These are phyloP conservation scores for Fusarium chuoi DNA, from an alignment of 2,329 filamentous ascomycete species.

Conservation along the genomic window DNA sequence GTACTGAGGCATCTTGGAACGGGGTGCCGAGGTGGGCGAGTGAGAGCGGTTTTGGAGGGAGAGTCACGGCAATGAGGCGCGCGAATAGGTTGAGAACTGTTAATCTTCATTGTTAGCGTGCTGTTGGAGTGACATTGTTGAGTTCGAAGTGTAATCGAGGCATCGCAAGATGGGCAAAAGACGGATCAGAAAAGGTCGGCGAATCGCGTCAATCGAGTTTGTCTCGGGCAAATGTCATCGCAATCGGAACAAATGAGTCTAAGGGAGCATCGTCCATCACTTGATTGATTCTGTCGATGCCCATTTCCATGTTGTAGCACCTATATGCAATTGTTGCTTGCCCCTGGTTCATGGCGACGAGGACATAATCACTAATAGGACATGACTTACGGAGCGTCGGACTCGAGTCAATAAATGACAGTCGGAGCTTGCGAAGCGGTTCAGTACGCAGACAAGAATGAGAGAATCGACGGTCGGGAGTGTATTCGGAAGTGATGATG, in stretches of 20 bases:
- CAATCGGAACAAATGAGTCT: constrained; percentile 18
- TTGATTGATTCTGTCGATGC: constrained; percentile 17
- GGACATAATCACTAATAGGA: constrained; percentile 13
- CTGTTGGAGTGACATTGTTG: not conserved
- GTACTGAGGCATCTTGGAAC: constrained; percentile 70
- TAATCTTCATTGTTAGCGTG: constrained; percentile 29
- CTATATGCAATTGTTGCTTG: not conserved
- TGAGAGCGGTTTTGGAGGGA: constrained; percentile 12
- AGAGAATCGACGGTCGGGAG: constrained; percentile 36
- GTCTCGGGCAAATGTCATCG: constrained; percentile 14
- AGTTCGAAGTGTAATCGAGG: constrained; percentile 6
- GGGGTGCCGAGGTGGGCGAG: constrained; percentile 31
- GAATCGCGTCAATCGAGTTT: constrained; percentile 18
- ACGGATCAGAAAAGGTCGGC: constrained; percentile 1
- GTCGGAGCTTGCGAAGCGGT: constrained; percentile 26
- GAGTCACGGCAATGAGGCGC: constrained; percentile 27
- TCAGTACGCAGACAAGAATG: constrained; percentile 34
- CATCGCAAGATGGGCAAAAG: constrained; percentile 9
- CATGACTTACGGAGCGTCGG: constrained; percentile 41
- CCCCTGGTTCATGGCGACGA: constrained; percentile 11
- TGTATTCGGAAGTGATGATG: constrained; percentile 30
- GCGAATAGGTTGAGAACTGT: constrained; percentile 33
- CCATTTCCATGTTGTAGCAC: constrained; percentile 17
- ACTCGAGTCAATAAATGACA: constrained; percentile 38
- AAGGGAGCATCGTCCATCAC: constrained; percentile 24